Percentiles rank a stretch among this genome's conserved stretches.
These are phyloP conservation scores for Persicaria tinctoria DNA, from an alignment of 148 eudicot genomes.

Conservation along the genomic window DNA sequence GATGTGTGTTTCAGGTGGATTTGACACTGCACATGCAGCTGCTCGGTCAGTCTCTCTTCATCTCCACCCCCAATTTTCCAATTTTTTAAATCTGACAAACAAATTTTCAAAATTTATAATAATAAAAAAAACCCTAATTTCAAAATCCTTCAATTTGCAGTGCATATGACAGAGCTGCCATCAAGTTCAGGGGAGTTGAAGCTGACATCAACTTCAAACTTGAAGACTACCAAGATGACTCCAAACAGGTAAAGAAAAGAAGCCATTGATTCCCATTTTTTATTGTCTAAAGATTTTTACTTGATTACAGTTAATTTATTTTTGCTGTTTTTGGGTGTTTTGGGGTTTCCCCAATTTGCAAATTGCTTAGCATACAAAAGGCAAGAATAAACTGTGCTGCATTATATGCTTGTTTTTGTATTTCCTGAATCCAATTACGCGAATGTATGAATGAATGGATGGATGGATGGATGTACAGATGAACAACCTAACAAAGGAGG, in stretches of 20 bases:
- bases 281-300: too few relatives aligned
- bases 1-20: conserved; percentile 55
- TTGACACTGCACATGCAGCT: conserved; percentile 98
- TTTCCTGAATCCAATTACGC: neutral
- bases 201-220: conserved; percentile 90
- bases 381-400: neutral
- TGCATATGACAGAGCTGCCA: conserved; percentile 98
- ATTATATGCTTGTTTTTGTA: conserved; percentile 5
- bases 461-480: conserved; percentile 37
- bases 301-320: neutral
- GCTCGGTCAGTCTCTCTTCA: conserved; percentile 59
- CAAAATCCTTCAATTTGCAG: conserved; percentile 25
- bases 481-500: conserved; percentile 89
- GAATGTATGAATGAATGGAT: neutral
- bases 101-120: neutral
- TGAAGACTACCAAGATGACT: conserved; percentile 82
- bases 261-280: neutral
- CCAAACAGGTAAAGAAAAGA: conserved; percentile 52
- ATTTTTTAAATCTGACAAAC: neutral
- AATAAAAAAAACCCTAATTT: neutral
- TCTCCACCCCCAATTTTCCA: conserved; percentile 12
- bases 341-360: neutral
- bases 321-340: neutral
- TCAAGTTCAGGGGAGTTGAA: conserved; percentile 85
- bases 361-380: neutral